phyloP scores from a whole-genome alignment of 1,284 basidiomycete species.

The Boletus sp. region DNA sequence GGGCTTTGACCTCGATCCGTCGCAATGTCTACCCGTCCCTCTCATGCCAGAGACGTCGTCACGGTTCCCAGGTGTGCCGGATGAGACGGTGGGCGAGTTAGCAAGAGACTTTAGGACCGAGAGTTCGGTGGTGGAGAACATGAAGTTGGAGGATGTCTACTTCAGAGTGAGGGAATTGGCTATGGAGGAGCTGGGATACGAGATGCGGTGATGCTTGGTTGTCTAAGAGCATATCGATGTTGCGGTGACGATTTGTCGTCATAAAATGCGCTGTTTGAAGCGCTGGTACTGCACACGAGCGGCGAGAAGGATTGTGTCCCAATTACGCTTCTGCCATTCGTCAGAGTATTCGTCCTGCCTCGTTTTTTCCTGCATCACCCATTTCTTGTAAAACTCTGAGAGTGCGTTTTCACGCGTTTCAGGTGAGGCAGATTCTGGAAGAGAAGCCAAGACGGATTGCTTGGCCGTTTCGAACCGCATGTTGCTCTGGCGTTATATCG shows the following conservation, averaged over 20 bases:
- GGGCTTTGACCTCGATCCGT: conserved; percentile 51
- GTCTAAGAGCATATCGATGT: background rate
- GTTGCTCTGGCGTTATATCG: conserved; percentile 52
- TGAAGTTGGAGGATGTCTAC: conserved; percentile 57
- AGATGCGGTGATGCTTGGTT: conserved; percentile 15
- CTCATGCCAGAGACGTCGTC: conserved; percentile 54
- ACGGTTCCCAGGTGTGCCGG: conserved; percentile 66
- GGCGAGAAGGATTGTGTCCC: conserved; percentile 49
- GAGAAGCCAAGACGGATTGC: conserved; percentile 49
- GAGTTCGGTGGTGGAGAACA: conserved; percentile 49
- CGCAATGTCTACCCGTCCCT: conserved; percentile 52
- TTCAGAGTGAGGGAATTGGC: conserved; percentile 59
- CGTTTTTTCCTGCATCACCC: conserved; percentile 62
- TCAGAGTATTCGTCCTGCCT: conserved; percentile 55
- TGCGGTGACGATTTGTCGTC: background rate
- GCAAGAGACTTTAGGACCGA: conserved; percentile 57
- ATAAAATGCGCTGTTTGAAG: conserved; percentile 27
- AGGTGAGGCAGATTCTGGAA: conserved; percentile 47
- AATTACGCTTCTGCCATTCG: conserved; percentile 61
- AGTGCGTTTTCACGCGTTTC: conserved; percentile 61
- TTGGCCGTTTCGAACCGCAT: conserved; percentile 66
- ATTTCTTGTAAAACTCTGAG: conserved; percentile 65
- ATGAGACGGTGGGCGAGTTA: conserved; percentile 56
- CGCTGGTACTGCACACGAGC: conserved; percentile 49
- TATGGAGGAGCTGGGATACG: conserved; percentile 39